These are phyloP conservation scores for Boletus tylopilopsis DNA, from an alignment of 768 basidiomycete species.

Conservation along the genomic window DNA sequence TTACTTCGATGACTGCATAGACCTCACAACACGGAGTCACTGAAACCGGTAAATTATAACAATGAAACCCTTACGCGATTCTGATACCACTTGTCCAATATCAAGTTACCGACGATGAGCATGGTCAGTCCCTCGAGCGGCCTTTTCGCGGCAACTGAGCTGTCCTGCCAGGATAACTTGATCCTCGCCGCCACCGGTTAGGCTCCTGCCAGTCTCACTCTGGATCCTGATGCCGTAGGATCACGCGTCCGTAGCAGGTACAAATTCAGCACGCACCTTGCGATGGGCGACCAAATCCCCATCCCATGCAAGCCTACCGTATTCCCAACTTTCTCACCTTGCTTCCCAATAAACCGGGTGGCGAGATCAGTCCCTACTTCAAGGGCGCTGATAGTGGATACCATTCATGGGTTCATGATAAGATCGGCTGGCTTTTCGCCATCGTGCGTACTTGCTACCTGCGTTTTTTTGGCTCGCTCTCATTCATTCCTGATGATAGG, in stretches of 20 bases:
- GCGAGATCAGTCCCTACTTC: constrained; percentile 25
- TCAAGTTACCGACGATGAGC: background rate
- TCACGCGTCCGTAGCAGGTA: constrained; percentile 3
- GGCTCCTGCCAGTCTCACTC: constrained; percentile 16
- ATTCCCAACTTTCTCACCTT: constrained; percentile 24
- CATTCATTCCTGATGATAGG: constrained; percentile 10
- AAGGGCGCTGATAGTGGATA: constrained; percentile 20
- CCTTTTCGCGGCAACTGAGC: background rate
- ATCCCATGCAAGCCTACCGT: constrained; percentile 20
- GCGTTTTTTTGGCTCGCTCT: background rate
- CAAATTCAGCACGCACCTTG: constrained; percentile 9
- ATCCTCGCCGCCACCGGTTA: constrained; percentile 3
- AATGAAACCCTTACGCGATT: background rate
- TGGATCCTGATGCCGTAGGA: constrained; percentile 2
- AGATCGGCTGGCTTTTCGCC: constrained; percentile 22
- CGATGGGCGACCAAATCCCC: background rate
- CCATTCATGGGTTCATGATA: constrained; percentile 21
- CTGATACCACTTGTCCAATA: background rate
- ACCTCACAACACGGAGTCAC: background rate
- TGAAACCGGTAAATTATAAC: background rate
- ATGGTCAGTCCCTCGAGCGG: background rate
- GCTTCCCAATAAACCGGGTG: constrained; percentile 27
- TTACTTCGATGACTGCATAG: too few species aligned
- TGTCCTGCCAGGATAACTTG: background rate
- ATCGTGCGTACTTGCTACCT: constrained; percentile 12